Evolutionary conservation across 2,329 filamentous ascomycete genomes (phyloP).

Genomic region (Metarhizium humberi): DNA sequence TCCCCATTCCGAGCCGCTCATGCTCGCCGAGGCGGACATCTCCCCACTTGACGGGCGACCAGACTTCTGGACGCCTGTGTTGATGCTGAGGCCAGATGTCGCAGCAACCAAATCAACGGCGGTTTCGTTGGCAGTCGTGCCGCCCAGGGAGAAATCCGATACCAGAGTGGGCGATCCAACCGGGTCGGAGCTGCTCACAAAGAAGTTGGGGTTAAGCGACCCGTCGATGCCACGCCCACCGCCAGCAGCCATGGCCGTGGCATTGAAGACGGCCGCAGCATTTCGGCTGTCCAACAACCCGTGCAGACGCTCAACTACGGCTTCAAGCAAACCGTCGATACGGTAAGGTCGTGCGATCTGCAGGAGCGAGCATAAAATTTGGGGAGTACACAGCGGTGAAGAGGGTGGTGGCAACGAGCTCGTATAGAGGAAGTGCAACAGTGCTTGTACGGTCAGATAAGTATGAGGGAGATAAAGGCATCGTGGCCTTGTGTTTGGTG

Average conservation of each 20-base stretch:
- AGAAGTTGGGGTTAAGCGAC: conserved; percentile 53
- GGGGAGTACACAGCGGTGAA: conserved; percentile 78
- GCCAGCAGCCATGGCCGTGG: conserved; percentile 93
- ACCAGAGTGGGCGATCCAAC: conserved; percentile 25
- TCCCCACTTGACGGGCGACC: conserved; percentile 36
- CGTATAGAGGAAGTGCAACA: conserved; percentile 91
- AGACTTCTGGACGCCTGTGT: conserved; percentile 30
- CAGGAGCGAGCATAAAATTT: conserved; percentile 89
- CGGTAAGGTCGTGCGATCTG: conserved; percentile 91
- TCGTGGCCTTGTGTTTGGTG: conserved; percentile 62
- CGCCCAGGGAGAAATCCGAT: conserved; percentile 23
- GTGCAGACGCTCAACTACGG: conserved; percentile 84
- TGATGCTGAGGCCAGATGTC: conserved; percentile 36
- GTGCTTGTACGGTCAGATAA: conserved; percentile 75
- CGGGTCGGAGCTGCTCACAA: conserved; percentile 39
- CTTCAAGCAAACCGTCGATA: conserved; percentile 84
- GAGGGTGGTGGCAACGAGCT: conserved; percentile 71
- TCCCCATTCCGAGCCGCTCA: conserved; percentile 47
- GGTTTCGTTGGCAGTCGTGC: conserved; percentile 19
- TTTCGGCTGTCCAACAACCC: conserved; percentile 85
- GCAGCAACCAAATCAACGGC: conserved; percentile 22
- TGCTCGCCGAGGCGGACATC: conserved; percentile 39
- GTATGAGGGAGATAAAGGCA: conserved; percentile 92
- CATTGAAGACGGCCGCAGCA: conserved; percentile 94
- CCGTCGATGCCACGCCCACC: conserved; percentile 77